Percentiles rank a stretch among this genome's conserved stretches.
phyloP scores from a whole-genome alignment of 1,284 basidiomycete genomes.

The Leccinum fuscescens region DNA sequence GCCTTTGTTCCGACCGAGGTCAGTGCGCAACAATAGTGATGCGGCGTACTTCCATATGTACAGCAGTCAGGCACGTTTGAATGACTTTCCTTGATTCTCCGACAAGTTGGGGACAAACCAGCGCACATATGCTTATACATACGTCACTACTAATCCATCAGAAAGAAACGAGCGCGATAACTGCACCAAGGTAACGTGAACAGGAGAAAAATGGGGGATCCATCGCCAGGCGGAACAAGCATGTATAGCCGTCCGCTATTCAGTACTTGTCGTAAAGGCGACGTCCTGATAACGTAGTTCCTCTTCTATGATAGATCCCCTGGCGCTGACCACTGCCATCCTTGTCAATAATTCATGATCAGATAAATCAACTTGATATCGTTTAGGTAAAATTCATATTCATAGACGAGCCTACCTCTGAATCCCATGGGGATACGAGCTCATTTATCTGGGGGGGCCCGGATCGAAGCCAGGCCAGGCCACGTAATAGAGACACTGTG shows the following conservation, averaged over 20 bases:
- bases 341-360: neutral
- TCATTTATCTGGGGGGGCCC: neutral
- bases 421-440: neutral
- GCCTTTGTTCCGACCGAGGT: conserved; percentile 4
- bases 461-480: neutral
- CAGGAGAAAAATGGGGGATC: neutral
- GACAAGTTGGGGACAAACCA: neutral
- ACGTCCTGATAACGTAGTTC: neutral
- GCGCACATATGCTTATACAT: neutral
- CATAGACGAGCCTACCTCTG: neutral
- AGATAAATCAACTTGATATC: neutral
- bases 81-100: neutral
- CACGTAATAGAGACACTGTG: neutral
- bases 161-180: neutral
- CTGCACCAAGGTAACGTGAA: neutral
- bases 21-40: neutral
- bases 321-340: conserved; percentile 5
- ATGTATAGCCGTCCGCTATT: neutral
- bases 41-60: neutral
- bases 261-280: neutral
- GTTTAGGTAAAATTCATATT: neutral
- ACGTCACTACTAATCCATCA: conserved; percentile 4
- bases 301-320: neutral
- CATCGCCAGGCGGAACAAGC: neutral
- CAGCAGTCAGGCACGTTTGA: conserved; percentile 4